Evolutionary conservation across 31 red algal genomes (phyloP), one percentile per base, ranked within the genome.

Genomic region (Pterothamnion heteromorphum): DNA sequence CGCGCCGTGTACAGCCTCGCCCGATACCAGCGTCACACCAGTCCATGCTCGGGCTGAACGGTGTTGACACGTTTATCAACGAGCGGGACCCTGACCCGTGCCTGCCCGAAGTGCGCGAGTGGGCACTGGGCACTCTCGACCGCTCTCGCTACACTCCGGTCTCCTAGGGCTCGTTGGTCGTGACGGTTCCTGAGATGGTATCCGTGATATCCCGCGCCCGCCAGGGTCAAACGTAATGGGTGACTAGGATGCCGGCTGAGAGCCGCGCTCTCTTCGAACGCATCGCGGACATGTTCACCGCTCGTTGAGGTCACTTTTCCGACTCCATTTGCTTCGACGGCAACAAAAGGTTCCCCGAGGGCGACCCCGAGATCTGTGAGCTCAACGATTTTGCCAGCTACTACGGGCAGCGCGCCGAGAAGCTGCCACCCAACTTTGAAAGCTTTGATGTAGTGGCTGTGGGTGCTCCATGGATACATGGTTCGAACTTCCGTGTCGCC

Each of bases 401-500:
- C 74, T 95, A 95, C 34, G 94, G 90, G 3, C 81, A 85, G 43
- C 35, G 39, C 23, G 90, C 44, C 23, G 84, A 74, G 38, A 28
- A 35, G 23, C 44, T 94, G 39, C 89, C 93, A 4, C 33, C 21
- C 3, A 78, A 39, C 58, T 94, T 94, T 38, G 86, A 88, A 72
- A 94, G 94, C 22, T 92, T 98, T 28, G 97, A 95, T 30, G 92
- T 95, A 3, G 86, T 95, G 57, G 51, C 92, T 39, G 97, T 94
- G 35, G 83, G 93, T 27, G 82, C 95, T 38, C 97, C 97, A 4
- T 98, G 95, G 86, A n/a, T n/a, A n/a, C n/a, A n/a, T n/a, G n/a
- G n/a, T n/a, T n/a, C n/a, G n/a, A 98, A 98, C 71, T 96, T 98
- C 89, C 97, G 95, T 14, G 89, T 96, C 35, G 94, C 95, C 21